phyloP scores from a whole-genome alignment of 2,329 filamentous ascomycete genomes.

The Diaporthe destruens region DNA sequence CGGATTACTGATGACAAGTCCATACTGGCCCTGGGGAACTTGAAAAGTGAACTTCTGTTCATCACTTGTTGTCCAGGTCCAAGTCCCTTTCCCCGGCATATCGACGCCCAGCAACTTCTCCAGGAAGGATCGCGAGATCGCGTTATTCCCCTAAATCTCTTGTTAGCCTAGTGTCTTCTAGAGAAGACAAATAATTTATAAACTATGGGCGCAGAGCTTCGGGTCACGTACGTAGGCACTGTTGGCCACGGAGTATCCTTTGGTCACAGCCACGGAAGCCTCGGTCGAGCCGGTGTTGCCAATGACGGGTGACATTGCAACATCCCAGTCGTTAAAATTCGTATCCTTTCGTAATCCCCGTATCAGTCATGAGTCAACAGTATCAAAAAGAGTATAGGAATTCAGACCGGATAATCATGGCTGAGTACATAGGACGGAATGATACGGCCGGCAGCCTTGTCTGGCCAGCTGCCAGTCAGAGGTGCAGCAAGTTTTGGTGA shows the following conservation, averaged over 20 bases:
- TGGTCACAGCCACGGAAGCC: conserved; percentile 49
- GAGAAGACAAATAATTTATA: too few relatives aligned
- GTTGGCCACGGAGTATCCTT: conserved; percentile 53
- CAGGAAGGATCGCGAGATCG: neutral
- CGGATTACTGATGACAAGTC: conserved; percentile 55
- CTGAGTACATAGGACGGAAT: neutral
- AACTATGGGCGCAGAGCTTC: neutral
- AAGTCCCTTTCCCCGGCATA: conserved; percentile 42
- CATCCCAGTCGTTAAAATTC: conserved; percentile 55
- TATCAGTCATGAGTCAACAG: conserved; percentile 39
- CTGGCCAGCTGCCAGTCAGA: too few relatives aligned
- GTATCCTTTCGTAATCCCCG: conserved; percentile 43
- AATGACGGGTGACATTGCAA: conserved; percentile 53
- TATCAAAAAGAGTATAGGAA: neutral
- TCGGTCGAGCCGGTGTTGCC: conserved; percentile 47
- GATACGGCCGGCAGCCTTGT: too few relatives aligned
- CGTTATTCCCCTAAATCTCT: neutral
- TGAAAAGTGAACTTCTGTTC: conserved; percentile 49
- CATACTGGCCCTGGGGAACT: conserved; percentile 54
- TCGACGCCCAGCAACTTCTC: conserved; percentile 44
- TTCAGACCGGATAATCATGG: neutral
- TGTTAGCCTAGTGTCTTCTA: neutral
- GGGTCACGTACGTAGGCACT: conserved; percentile 46
- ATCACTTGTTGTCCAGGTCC: conserved; percentile 51
- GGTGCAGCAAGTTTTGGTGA: neutral